Conservation (phyloP, 257 asterid species). For the Gentiana straminea region DNA sequence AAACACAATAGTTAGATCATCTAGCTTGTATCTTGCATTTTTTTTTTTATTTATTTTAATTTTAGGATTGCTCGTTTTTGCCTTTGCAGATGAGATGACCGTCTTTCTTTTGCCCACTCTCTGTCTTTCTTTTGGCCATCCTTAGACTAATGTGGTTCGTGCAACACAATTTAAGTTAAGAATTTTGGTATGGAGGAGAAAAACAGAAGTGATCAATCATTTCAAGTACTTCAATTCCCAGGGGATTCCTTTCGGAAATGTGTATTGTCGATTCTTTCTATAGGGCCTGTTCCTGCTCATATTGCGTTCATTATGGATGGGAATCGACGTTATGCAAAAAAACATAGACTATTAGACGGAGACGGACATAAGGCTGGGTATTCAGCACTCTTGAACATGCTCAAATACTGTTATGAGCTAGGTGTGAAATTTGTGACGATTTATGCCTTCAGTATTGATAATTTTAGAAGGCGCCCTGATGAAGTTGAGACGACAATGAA, state of each 20-base stretch:
- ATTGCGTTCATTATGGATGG: slow-evolving; percentile 87
- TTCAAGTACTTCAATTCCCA: slow-evolving; percentile 3
- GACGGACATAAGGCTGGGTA: slow-evolving; percentile 53
- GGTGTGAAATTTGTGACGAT: slow-evolving; percentile 42
- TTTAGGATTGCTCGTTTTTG: too few species aligned
- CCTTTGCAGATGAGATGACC: too few species aligned
- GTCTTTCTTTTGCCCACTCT: too few species aligned
- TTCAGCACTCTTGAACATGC: slow-evolving; percentile 46
- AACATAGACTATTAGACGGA: slow-evolving; percentile 37
- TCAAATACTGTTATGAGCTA: slow-evolving; percentile 59
- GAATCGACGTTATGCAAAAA: slow-evolving; percentile 67
- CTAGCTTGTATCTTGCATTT: too few species aligned
- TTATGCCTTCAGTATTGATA: slow-evolving; percentile 84
- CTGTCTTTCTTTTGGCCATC: too few species aligned
- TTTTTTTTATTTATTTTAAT: too few species aligned
- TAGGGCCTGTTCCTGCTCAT: slow-evolving; percentile 56
- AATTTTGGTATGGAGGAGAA: too few species aligned
- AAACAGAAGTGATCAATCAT: too few species aligned
- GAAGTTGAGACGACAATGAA: slow-evolving; percentile 74
- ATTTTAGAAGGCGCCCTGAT: slow-evolving; percentile 62
- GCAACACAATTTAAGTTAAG: too few species aligned
- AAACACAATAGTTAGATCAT: too few species aligned
- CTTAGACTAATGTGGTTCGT: too few species aligned
- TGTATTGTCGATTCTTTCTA: slow-evolving; percentile 29
- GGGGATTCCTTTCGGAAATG: slow-evolving; percentile 11